A percentile compares a stretch with the other conserved stretches of the same genome.
These are phyloP conservation scores for Microbotryum lychnidis-dioicae DNA, from an alignment of 1,284 basidiomycete species.

Conservation along the genomic window DNA sequence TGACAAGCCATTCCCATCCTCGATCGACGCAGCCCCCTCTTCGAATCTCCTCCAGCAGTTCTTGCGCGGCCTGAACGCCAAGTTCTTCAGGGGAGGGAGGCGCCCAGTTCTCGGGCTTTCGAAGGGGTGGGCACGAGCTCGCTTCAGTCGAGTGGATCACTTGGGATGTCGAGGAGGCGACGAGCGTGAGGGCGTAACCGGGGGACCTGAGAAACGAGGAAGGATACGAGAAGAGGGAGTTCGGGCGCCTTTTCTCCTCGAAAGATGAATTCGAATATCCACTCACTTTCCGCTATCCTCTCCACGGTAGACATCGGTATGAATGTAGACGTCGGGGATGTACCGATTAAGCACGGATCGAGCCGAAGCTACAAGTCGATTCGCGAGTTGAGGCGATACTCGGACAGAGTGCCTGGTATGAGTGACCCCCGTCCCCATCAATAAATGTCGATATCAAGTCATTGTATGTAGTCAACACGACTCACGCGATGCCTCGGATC, in stretches of 20 bases:
- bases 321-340: constrained; percentile 96
- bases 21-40: constrained; percentile 84
- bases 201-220: constrained; percentile 59
- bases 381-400: constrained; percentile 93
- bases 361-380: constrained; percentile 90
- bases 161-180: constrained; percentile 87
- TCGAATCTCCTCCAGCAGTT: constrained; percentile 68
- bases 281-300: constrained; percentile 90
- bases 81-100: constrained; percentile 79
- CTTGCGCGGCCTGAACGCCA: constrained; percentile 66
- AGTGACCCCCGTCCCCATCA: no score
- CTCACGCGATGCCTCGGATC: constrained; percentile 90
- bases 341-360: constrained; percentile 88
- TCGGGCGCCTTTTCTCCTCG: constrained; percentile 18
- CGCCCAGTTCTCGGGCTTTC: neutral
- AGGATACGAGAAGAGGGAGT: neutral
- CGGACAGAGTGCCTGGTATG: constrained; percentile 72
- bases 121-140: constrained; percentile 54
- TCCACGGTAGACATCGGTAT: constrained; percentile 96
- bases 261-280: constrained; percentile 4
- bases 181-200: constrained; percentile 82
- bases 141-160: constrained; percentile 82
- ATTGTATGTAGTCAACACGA: constrained; percentile 27
- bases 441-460: neutral
- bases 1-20: constrained; percentile 77